phyloP scores from a whole-genome alignment of 2,329 filamentous ascomycete species.

The Colletotrichum sp. region DNA sequence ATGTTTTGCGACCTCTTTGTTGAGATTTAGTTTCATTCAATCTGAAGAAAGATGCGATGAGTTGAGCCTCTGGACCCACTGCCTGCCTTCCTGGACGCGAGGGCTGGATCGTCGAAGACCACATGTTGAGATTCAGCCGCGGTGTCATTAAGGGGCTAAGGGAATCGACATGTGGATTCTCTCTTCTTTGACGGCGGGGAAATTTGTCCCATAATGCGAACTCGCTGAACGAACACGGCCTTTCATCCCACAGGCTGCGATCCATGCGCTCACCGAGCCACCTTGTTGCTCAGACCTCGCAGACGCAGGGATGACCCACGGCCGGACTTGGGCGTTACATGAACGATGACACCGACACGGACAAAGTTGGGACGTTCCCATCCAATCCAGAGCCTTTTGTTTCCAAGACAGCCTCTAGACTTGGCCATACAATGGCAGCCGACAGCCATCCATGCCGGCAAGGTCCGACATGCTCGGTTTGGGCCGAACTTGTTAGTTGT shows the following conservation, averaged over 20 bases:
- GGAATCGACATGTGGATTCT: background rate
- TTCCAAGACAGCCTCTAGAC: background rate
- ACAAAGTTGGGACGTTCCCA: background rate
- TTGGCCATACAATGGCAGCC: background rate
- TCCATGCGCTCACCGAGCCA: background rate
- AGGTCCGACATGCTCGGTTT: conserved; percentile 7
- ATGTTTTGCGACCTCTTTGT: background rate
- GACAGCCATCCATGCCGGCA: background rate
- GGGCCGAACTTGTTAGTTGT: background rate
- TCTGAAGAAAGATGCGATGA: background rate
- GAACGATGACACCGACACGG: background rate
- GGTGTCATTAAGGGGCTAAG: background rate
- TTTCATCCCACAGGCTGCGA: background rate
- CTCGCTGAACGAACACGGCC: background rate
- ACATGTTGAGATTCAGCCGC: background rate
- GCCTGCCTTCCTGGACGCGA: background rate
- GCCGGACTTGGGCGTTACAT: background rate
- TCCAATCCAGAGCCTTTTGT: background rate
- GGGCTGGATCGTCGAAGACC: background rate
- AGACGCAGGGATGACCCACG: background rate
- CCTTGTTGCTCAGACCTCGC: background rate
- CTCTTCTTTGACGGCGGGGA: background rate
- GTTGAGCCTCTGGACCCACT: background rate
- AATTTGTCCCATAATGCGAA: background rate
- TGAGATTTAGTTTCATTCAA: background rate